Conservation (phyloP, 1,284 basidiomycete genomes). For the Pisolithus thermaeus region DNA sequence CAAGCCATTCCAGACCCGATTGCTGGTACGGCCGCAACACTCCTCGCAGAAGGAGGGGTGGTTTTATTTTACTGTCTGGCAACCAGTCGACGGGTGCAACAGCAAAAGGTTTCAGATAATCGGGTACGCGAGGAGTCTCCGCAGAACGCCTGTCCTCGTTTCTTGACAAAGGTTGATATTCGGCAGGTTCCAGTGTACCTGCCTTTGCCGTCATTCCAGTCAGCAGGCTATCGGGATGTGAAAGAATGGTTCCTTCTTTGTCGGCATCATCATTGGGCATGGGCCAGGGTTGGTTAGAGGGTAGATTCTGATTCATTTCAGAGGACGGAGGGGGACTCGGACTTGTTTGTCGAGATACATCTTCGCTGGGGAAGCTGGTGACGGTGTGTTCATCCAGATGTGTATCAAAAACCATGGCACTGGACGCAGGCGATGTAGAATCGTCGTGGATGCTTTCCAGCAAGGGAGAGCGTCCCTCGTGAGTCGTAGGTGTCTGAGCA, state of each 20-base stretch:
- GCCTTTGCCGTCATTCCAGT: neutral
- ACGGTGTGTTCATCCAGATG: slow-evolving; percentile 9
- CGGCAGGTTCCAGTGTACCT: neutral
- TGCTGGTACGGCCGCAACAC: slow-evolving; percentile 92
- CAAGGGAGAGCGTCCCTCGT: slow-evolving; percentile 19
- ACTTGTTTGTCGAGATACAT: neutral
- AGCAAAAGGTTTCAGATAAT: slow-evolving; percentile 60
- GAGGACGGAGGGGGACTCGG: neutral
- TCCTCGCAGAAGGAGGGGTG: slow-evolving; percentile 83
- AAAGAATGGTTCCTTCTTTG: neutral
- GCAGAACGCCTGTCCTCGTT: slow-evolving; percentile 11
- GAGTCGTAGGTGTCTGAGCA: slow-evolving; percentile 21
- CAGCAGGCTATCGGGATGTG: neutral
- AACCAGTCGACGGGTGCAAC: slow-evolving; percentile 66
- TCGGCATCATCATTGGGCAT: neutral
- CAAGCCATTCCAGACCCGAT: slow-evolving; percentile 92
- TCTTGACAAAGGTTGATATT: neutral
- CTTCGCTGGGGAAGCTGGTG: neutral
- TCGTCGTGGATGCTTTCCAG: slow-evolving; percentile 26
- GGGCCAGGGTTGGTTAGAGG: neutral
- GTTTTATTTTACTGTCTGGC: slow-evolving; percentile 51
- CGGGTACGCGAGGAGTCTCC: slow-evolving; percentile 36
- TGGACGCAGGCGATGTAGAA: slow-evolving; percentile 27
- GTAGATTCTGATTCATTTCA: neutral
- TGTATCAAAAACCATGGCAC: slow-evolving; percentile 23